A percentile compares a stretch with the other conserved stretches of the same genome.
phyloP scores from a whole-genome alignment of 2,329 filamentous ascomycete species.

The Nothophaeocryptopus gaeumannii region DNA sequence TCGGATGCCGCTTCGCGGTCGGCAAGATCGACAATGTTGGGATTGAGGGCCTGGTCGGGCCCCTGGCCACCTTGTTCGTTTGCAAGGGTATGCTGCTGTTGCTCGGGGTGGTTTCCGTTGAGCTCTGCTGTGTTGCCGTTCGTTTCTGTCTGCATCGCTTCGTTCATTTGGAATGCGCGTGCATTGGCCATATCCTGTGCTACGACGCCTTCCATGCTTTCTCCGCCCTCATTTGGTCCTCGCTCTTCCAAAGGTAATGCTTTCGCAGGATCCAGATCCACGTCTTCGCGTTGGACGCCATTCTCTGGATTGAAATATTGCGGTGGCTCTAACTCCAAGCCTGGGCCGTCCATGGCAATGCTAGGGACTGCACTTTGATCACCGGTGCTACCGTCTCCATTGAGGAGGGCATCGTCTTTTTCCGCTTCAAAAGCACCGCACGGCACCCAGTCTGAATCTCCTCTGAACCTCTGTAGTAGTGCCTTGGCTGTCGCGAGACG shows the following conservation, averaged over 20 bases:
- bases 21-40: constrained; percentile 18
- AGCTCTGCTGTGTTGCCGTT: too few relatives aligned
- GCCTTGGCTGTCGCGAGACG: constrained; percentile 73
- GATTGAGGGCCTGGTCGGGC: constrained; percentile 13
- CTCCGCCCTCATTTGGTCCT: constrained; percentile 12
- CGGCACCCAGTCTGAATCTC: constrained; percentile 67
- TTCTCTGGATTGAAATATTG: constrained; percentile 3
- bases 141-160: too few relatives aligned
- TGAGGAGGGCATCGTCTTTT: constrained; percentile 44
- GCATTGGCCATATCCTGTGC: constrained; percentile 10
- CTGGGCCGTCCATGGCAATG: constrained; percentile 20
- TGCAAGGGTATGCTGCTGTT: too few relatives aligned
- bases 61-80: too few relatives aligned
- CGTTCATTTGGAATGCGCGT: too few relatives aligned
- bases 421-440: constrained; percentile 52
- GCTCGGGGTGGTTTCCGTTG: too few relatives aligned
- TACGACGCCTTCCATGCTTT: constrained; percentile 30
- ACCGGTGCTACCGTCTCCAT: constrained; percentile 14
- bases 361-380: constrained; percentile 24
- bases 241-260: not conserved
- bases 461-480: constrained; percentile 68
- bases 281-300: not conserved
- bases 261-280: constrained; percentile 16
- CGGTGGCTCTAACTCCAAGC: constrained; percentile 10
- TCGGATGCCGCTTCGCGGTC: constrained; percentile 32